Evolutionary conservation across 257 asterid genomes (phyloP), one percentile per base, ranked within the genome.

Genomic region (Gentiana straminea): DNA sequence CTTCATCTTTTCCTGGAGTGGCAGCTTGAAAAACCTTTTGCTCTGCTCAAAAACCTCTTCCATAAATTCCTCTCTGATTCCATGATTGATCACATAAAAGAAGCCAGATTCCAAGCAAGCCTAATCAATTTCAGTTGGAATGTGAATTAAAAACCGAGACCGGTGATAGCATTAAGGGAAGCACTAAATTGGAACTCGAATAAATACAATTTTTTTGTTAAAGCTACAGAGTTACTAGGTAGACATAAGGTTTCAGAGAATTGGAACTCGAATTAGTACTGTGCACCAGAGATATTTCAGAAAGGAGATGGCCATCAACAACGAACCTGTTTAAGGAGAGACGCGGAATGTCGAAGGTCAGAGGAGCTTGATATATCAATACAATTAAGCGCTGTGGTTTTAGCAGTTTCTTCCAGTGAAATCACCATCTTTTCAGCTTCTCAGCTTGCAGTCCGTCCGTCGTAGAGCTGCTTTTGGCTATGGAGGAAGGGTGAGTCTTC

Each of bases 51-150:
- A 84, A 58, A 91, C 85, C 63, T 83, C 84, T 49, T 81, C 90
- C 93, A 87, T 75, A 70, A 91, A 77, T 50, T 77, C 84, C 61
- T 61, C 70, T 64, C 69, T 74, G 52, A 91, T 91, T 46, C 95
- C 90, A 78, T 91, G 97, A 71, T 87, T 91, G 71, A 75, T 73
- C 8, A 87, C 81, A 75, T 81, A 84, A 74, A 91, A 91, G 81
- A 91, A 87, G 13, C 98, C 93, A 49, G 90, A 83, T 73, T 83
- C 95, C 49, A 81, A 64, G 81, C 97, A 84, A 51, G 97, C 93
- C 98, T 91, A 59, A 64, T 35, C 5, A 35, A 47, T 54, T 38
- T 54, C 8, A 46, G 43, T 60, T 53, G 36, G 59, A 54, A 35
- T 52, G 8, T 12, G 56, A 57, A 11, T 45, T 38, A 33, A 62